Evolutionary conservation across 2,329 filamentous ascomycete species (phyloP), one percentile per base, ranked within the genome.

Genomic region (Arthrinium phaeospermum): DNA sequence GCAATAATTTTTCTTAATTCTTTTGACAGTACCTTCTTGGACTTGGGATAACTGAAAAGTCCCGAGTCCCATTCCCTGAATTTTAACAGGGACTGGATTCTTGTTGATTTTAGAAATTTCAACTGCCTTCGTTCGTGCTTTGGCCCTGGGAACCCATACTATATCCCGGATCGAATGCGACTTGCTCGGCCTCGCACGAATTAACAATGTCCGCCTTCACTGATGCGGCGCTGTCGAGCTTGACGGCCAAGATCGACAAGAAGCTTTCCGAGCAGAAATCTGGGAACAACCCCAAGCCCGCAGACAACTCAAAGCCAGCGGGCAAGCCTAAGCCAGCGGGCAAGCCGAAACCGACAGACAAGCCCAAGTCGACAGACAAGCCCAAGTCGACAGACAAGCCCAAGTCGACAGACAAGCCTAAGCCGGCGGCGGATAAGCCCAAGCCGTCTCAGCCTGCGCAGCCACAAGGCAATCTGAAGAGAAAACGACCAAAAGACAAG

Each of bases 171-270:
- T 64, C 22, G 57, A 41, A 5, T 22, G 16, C 30, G 53, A 61
- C 53, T 10, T 37, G 30, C 8, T 61, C 53, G 53, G 57, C n/a
- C 57, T 64, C 41, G n/a, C 57, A 14, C 57, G 12, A 34, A 64
- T 41, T 19, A 16, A 68, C 12, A 69, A 78, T 84, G 74, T 80
- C 82, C 41, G 76, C 77, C 44, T 87, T 91, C 73, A 84, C 90
- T 74, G 84, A 88, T 73, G 81, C 83, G 49, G 83, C 87, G 7
- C 80, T 91, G 72, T 83, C 84, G 10, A 83, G 87, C 73, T 79
- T 91, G 76, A 91, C 89, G 6, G 84, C 86, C 46, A 87, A 86
- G 78, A 89, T 91, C 74, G 88, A 91, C 76, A 83, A 87, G 75
- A 85, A 84, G 71, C 83, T 91, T 74, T 76, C 80, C 61, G 83